A percentile compares a stretch with the other conserved stretches of the same genome.
phyloP scores from a whole-genome alignment of 441 rosid genomes.

The Sinapis alba region DNA sequence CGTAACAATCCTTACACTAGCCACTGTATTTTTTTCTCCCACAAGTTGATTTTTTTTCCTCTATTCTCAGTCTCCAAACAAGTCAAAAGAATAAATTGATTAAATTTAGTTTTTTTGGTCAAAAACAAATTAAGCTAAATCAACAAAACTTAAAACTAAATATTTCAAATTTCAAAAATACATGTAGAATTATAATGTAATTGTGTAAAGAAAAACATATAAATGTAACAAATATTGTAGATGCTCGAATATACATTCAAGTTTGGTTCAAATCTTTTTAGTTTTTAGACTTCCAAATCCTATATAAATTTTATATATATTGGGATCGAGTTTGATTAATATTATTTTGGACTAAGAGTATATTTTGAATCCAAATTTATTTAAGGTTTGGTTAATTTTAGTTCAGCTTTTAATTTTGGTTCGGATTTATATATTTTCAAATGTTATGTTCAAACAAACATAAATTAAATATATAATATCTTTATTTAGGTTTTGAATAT shows the following conservation, averaged over 20 bases:
- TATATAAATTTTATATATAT: no score
- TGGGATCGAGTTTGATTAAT: no score
- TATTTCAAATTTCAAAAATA: background rate
- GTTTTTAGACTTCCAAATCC: no score
- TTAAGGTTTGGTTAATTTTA: no score
- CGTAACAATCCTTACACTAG: conserved; percentile 11
- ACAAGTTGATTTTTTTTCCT: conserved; percentile 1
- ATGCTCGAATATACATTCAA: no score
- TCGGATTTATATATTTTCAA: background rate
- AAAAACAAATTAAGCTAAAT: background rate
- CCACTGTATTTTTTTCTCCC: conserved; percentile 18
- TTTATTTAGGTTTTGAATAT: background rate
- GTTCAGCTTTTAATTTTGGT: no score
- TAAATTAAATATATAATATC: no score
- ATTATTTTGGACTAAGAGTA: no score
- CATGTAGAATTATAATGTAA: background rate
- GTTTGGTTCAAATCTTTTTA: no score
- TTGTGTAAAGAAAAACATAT: background rate
- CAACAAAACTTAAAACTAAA: background rate
- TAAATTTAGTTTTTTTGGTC: background rate
- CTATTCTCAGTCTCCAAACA: background rate
- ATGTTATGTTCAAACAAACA: no score
- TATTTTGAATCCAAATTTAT: background rate
- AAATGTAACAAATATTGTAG: background rate
- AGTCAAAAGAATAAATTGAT: background rate